Conservation (phyloP, 2,329 filamentous ascomycete genomes). For the Lachnum nothofagi region DNA sequence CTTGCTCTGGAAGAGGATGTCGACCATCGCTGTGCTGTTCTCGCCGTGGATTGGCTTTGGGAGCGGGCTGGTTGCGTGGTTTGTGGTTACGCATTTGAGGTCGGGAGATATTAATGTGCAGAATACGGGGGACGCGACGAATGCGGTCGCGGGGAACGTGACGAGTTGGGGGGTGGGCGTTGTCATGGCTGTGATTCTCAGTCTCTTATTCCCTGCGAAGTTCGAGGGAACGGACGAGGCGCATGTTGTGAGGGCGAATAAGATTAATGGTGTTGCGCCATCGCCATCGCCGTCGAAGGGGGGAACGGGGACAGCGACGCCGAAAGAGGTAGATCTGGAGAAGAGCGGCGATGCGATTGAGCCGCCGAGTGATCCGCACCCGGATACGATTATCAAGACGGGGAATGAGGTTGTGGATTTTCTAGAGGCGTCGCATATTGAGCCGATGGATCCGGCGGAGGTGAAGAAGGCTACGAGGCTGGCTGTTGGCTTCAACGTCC, state of each 20-base stretch:
- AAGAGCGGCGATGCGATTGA: slow-evolving; percentile 8
- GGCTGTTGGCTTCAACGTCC: slow-evolving; percentile 34
- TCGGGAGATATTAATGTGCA: slow-evolving; percentile 34
- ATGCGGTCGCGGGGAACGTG: slow-evolving; percentile 37
- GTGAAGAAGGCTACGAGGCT: slow-evolving; percentile 36
- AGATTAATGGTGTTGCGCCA: slow-evolving; percentile 29
- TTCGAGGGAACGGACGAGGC: slow-evolving; percentile 20
- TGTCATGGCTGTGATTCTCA: slow-evolving; percentile 33
- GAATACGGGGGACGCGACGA: slow-evolving; percentile 36
- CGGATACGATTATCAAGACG: slow-evolving; percentile 28
- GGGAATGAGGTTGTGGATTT: slow-evolving; percentile 41
- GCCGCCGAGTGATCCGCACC: slow-evolving; percentile 19
- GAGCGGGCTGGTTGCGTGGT: slow-evolving; percentile 35
- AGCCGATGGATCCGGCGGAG: slow-evolving; percentile 38
- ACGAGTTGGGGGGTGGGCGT: slow-evolving; percentile 35
- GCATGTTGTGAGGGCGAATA: slow-evolving; percentile 27
- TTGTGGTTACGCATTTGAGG: slow-evolving; percentile 34
- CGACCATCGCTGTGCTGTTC: slow-evolving; percentile 34
- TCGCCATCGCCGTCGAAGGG: no score
- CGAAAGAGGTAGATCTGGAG: slow-evolving; percentile 9
- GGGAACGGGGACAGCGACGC: slow-evolving; percentile 2
- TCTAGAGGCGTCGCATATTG: slow-evolving; percentile 37
- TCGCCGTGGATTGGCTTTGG: slow-evolving; percentile 35
- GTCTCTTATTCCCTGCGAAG: slow-evolving; percentile 33
- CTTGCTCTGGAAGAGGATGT: slow-evolving; percentile 38